Base-by-base conservation (phyloP, 306 rosid species). In the Rubus parviflorus region DNA sequence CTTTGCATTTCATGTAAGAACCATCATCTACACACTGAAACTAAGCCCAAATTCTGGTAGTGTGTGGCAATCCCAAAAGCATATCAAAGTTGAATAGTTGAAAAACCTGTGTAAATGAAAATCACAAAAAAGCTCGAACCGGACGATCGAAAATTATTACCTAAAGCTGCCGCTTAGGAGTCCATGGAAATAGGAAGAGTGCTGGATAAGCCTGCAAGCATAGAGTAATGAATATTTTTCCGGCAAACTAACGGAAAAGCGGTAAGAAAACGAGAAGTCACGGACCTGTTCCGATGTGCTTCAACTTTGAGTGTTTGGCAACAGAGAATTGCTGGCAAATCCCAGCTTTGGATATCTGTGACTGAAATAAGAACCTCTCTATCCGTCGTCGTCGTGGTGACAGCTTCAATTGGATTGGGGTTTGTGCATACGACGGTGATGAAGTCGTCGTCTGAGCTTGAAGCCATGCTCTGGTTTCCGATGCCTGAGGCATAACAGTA, bases 151-250 rank as follows among this genome's bases (percentile, higher is more conserved):
- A 15, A 5, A 25, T 15, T 37, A 52, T 53, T 83, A 89, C 97
- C 97, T 90, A 84, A 90, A 92, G 83, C 87, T 87, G 49, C 97
- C 87, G 23, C 75, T 16, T 57, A 92, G 88, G 57, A 90, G 93
- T 60, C 97, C 88, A 51, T 81, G 84, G 78, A 92, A 92, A 74
- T 90, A 90, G 16, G 90, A 74, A 30, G 90, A 89, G 77, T 81
- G 86, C 38, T 90, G 84, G 25, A 87, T 46, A 51, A 90, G 92
- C 79, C 96, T 92, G 92, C 57, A 0, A 60, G 16, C n/a, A 65
- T 13, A 43, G 5, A 72, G 42, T 5, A 19, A 61, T 16, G 6
- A 63, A 37, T 20, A 43, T 30, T 81, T 81, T 81, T 54, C 47
- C 41, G 54, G 57, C 62, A 47, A 83, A 70, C 64, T 51, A 79